Base-by-base conservation (phyloP, 23 red algal species). In the Chondrus crispus region DNA sequence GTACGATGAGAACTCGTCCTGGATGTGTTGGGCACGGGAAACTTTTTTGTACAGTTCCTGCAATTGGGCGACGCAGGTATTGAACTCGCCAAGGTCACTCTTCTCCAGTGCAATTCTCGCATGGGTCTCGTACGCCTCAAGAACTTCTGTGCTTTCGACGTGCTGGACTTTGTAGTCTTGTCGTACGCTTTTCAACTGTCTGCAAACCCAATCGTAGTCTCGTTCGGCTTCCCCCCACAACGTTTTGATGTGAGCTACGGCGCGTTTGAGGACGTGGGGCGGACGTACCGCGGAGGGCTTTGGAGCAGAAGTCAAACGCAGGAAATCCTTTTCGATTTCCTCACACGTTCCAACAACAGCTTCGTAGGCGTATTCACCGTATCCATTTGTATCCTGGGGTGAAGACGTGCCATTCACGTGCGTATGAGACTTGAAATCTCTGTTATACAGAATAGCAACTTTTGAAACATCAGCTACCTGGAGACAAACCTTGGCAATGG, bases 91-190 rank as follows among this genome's bases (percentile, higher is more conserved):
- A 1, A 96, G n/a, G 43, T 96, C 95, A 54, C 77, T 71, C 28
- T 93, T 92, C 51, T 81, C 88, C 50, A 96, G 55, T 41, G 95
- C 95, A 32, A 96, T 82, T 39, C 95, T 46, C 20, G 87, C 95
- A 88, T 96, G 95, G 68, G 95, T 96, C 36, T 91, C 75, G 80
- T 91, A 96, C 5, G 73, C 83, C 24, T 90, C 87, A 35, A 91
- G 79, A 20, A 91, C 85, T 7, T 92, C 72, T 48, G 54, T 39
- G 42, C 39, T 89, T 84, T 86, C 81, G n/a, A 96, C 53, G 78
- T 81, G 80, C 46, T 96, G 95, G 43, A 96, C 88, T 55, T 70
- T 85, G 72, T 92, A 85, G 47, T 96, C 95, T 85, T 96, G 95
- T 7, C 95, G 88, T 46, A 96, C 90, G 62, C 74, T 82, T 74